Conservation (phyloP, 1,139 yeast genomes). For the Geotrichum restrictum region DNA sequence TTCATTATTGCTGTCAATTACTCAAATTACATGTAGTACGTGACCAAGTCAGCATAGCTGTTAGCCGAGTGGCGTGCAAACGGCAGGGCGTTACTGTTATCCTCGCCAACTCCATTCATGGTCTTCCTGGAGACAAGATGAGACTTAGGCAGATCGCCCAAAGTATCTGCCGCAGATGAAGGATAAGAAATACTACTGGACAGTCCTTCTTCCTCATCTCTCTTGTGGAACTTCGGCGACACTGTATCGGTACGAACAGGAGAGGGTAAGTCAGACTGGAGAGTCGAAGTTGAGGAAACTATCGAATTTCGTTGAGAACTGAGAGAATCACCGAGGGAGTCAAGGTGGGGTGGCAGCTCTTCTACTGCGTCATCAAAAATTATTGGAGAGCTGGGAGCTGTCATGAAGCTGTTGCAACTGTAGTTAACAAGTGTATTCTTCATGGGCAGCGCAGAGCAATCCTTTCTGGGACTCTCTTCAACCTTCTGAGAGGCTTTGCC, state of each 20-base stretch:
- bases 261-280: not conserved
- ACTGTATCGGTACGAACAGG: not conserved
- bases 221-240: not conserved
- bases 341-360: not conserved
- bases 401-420: conserved; percentile 5
- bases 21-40: conserved; percentile 1
- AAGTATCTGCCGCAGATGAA: no score
- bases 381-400: conserved; percentile 14
- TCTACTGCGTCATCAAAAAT: not conserved
- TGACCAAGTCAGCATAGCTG: not conserved
- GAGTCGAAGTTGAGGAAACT: conserved; percentile 1
- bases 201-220: not conserved
- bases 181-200: not conserved
- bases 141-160: no score
- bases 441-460: not conserved
- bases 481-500: not conserved
- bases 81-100: not conserved
- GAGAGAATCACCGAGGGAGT: not conserved
- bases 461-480: not conserved
- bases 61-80: not conserved
- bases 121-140: no score
- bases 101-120: not conserved
- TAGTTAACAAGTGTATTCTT: not conserved
- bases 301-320: conserved; percentile 5
- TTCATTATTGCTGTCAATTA: no score